These are phyloP conservation scores for Arthrobotrys entomopaga DNA, from an alignment of 2,329 filamentous ascomycete species.

Conservation along the genomic window DNA sequence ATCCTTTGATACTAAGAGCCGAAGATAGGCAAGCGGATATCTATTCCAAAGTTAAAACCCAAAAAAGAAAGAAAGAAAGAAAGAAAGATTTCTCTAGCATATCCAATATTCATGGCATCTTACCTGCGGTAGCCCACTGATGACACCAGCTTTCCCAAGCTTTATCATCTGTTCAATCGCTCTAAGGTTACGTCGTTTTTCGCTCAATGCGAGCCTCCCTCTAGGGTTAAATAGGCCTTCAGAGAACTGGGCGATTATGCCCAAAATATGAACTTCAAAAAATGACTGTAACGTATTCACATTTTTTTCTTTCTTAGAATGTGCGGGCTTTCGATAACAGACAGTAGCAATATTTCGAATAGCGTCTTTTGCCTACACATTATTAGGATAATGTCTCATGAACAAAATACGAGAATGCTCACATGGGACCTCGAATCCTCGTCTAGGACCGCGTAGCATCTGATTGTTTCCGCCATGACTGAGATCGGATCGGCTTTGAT, in stretches of 20 bases:
- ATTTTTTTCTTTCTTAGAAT: slow-evolving; percentile 64
- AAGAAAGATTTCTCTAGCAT: slow-evolving; percentile 30
- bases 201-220: slow-evolving; percentile 69
- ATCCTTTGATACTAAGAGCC: slow-evolving; percentile 76
- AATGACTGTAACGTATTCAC: slow-evolving; percentile 75
- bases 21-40: slow-evolving; percentile 93
- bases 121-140: slow-evolving; percentile 85
- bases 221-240: slow-evolving; percentile 78
- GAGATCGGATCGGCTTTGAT: slow-evolving; percentile 79
- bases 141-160: slow-evolving; percentile 77
- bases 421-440: slow-evolving; percentile 26
- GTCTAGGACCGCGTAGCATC: slow-evolving; percentile 61
- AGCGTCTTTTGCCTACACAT: slow-evolving; percentile 26
- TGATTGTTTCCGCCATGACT: slow-evolving; percentile 83
- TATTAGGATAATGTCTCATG: neutral
- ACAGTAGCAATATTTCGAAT: slow-evolving; percentile 45
- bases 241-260: slow-evolving; percentile 84
- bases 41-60: slow-evolving; percentile 63
- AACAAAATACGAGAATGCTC: neutral
- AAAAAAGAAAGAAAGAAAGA: too few species aligned
- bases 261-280: slow-evolving; percentile 83
- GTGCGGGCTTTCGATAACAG: slow-evolving; percentile 25
- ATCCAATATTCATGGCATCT: slow-evolving; percentile 53
- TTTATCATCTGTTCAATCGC: slow-evolving; percentile 89
- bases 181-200: slow-evolving; percentile 80